phyloP scores from a whole-genome alignment of 2,329 filamentous ascomycete species.

The Fusarium nisikadoi region DNA sequence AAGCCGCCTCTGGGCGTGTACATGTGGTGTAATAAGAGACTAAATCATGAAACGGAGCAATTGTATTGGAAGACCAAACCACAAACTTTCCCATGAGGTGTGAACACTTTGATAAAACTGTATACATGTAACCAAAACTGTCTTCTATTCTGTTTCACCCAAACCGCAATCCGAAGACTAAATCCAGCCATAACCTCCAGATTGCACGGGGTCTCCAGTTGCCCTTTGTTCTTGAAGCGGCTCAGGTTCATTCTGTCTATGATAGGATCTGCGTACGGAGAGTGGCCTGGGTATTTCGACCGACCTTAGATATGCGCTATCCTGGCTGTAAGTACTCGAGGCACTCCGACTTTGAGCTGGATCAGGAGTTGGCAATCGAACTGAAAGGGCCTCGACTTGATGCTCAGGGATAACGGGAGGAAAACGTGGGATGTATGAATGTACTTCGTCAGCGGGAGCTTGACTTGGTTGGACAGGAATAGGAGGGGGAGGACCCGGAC shows the following conservation, averaged over 20 bases:
- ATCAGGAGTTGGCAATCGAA: neutral
- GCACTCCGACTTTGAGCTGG: neutral
- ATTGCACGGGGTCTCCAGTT: neutral
- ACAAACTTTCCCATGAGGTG: neutral
- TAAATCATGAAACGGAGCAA: neutral
- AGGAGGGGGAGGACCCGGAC: neutral
- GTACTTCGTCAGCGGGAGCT: neutral
- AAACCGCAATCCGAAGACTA: neutral
- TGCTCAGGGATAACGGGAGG: neutral
- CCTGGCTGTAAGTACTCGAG: slow-evolving; percentile 18
- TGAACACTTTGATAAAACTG: neutral
- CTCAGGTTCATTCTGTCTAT: neutral
- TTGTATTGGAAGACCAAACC: neutral
- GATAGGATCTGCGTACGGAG: neutral
- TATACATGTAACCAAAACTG: neutral
- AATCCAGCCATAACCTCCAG: neutral
- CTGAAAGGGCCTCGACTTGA: neutral
- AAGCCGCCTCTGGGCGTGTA: no score
- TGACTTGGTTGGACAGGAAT: neutral
- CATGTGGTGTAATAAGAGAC: neutral
- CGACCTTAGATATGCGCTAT: neutral
- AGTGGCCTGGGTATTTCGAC: neutral
- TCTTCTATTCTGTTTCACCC: neutral
- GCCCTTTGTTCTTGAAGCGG: neutral
- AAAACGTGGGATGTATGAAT: neutral